Evolutionary conservation across 1,284 basidiomycete species (phyloP), one percentile per base, ranked within the genome.

Genomic region (Malassezia dermatis): DNA sequence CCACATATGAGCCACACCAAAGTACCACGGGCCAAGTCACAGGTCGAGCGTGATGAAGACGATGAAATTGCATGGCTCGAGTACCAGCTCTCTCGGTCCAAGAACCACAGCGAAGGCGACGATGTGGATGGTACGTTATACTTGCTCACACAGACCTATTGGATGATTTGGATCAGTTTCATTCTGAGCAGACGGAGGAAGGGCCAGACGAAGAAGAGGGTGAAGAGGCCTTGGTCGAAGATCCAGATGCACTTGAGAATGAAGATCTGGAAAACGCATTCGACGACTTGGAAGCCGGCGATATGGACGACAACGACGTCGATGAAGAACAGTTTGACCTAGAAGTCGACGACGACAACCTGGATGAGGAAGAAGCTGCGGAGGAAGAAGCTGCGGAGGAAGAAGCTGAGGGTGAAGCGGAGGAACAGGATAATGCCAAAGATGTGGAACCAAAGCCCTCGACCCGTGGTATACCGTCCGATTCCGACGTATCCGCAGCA

Each of bases 21-120:
- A 12, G 28, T 8, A n/a, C n/a, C 32, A 8, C 27, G 45, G 8
- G 28, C 27, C 8, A 7, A 39, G 7, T 31, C 27, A 1, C n/a
- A 23, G 8, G 44, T 58, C 23, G 71, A 73, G 45, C 60, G 63
- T 30, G 63, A 71, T 12, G 71, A 74, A 28, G 70, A 73, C 35
- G 69, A 74, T 41, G 71, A 74, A 55, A 74, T 74, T 30, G 55
- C 60, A 2, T 74, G 71, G 71, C 59, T 74, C 8, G 71, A 74
- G 40, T 60, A 64, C 24, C 63, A 68, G 26, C 53, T 74, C 4
- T 48, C 50, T 19, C 60, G 53, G n/a, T 45, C 56, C 11, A 28
- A 46, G 12, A 62, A 58, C 3, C 28, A 56, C 17, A 13, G 13
- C 2, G 62, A 65, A 7, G 46, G 53, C 10, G 67, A 67, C 42